phyloP scores from a whole-genome alignment of 2,329 filamentous ascomycete genomes.

The Trichophyton schoenleinii region DNA sequence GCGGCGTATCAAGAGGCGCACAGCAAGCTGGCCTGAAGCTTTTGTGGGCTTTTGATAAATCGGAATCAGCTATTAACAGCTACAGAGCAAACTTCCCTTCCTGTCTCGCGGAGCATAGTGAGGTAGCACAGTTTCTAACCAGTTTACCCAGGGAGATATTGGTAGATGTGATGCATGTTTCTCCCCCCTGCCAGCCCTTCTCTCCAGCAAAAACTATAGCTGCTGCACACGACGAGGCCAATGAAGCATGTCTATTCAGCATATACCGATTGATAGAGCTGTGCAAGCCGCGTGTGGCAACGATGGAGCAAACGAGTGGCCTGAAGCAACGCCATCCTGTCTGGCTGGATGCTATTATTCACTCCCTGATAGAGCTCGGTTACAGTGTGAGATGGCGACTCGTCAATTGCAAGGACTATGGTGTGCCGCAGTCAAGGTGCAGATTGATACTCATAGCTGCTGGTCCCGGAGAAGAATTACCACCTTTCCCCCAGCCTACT shows the following conservation, averaged over 20 bases:
- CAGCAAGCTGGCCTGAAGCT: constrained; percentile 45
- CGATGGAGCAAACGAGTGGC: constrained; percentile 67
- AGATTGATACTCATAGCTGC: constrained; percentile 42
- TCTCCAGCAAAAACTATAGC: constrained; percentile 56
- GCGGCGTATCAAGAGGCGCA: constrained; percentile 57
- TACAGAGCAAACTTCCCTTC: constrained; percentile 47
- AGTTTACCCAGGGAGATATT: constrained; percentile 24
- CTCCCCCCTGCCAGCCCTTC: constrained; percentile 65
- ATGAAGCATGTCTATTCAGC: constrained; percentile 45
- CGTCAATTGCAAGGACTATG: constrained; percentile 39
- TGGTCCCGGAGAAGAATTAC: constrained; percentile 57
- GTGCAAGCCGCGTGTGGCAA: constrained; percentile 54
- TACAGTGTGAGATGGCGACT: constrained; percentile 62
- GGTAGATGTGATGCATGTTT: constrained; percentile 61
- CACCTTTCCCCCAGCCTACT: constrained; percentile 51
- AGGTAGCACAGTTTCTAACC: constrained; percentile 37
- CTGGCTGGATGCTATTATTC: constrained; percentile 49
- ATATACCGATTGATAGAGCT: constrained; percentile 44
- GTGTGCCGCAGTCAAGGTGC: constrained; percentile 38
- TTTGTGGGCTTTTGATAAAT: constrained; percentile 53
- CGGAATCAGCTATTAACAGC: constrained; percentile 43
- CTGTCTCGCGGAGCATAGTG: constrained; percentile 23
- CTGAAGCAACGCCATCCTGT: constrained; percentile 43
- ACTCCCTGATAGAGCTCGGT: constrained; percentile 50
- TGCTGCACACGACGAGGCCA: constrained; percentile 50